Evolutionary conservation across 805 yeast genomes (phyloP).

Genomic region (Cyberlindnera samutprakarnensis): DNA sequence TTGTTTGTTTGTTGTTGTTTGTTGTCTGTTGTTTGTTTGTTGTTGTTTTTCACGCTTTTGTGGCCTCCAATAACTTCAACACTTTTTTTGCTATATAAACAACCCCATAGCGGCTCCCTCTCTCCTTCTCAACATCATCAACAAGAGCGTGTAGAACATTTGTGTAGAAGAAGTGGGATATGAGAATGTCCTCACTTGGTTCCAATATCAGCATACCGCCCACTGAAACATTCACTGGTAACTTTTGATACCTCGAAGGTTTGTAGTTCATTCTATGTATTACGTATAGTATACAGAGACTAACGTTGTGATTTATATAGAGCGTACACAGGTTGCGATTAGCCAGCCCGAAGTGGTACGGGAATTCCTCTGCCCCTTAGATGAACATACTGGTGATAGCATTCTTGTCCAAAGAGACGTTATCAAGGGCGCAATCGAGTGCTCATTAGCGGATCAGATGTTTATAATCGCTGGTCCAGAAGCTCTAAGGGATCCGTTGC

Average conservation of each 20-base stretch:
- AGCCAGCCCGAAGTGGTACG: constrained; percentile 12
- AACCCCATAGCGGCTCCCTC: no score
- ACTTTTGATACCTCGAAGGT: neutral
- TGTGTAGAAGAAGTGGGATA: no score
- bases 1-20: neutral
- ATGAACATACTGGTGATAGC: no score
- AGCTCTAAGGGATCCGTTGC: constrained; percentile 1
- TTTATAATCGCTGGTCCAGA: constrained; percentile 8
- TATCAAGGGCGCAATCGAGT: no score
- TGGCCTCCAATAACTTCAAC: no score
- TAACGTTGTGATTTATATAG: constrained; percentile 3
- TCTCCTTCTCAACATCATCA: no score
- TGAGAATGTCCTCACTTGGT: constrained; percentile 6
- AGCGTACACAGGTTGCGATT: constrained; percentile 13
- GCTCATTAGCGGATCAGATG: no score
- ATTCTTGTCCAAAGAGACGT: no score
- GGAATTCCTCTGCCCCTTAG: constrained; percentile 10
- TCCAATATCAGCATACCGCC: constrained; percentile 4
- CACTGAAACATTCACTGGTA: constrained; percentile 8
- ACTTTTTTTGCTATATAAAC: neutral
- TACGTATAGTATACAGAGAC: no score
- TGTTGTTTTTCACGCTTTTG: neutral
- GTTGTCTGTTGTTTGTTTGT: neutral
- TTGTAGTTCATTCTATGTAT: neutral
- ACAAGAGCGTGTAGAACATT: no score